Evolutionary conservation across 2,329 filamentous ascomycete species (phyloP).

Genomic region (Sarocladium kiliense): DNA sequence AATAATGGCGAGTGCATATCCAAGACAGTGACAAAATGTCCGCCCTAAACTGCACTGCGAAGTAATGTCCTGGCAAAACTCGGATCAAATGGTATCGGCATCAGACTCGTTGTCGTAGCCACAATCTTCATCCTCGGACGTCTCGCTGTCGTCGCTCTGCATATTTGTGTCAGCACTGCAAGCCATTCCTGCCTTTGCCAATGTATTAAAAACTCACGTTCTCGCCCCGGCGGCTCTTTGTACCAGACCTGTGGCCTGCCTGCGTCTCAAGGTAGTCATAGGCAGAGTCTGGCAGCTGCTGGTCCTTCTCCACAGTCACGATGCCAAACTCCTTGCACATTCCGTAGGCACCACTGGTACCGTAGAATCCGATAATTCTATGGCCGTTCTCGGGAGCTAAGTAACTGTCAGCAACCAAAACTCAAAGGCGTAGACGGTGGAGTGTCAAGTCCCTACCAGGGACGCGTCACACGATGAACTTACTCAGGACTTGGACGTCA

Average conservation of each 20-base stretch:
- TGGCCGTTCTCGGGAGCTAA: conserved; percentile 28
- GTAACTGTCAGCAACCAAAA: conserved; percentile 11
- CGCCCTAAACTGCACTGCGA: too few relatives aligned
- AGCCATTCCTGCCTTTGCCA: background rate
- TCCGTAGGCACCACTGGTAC: conserved; percentile 24
- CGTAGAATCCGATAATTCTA: conserved; percentile 41
- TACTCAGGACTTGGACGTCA: conserved; percentile 11
- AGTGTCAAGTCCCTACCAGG: background rate
- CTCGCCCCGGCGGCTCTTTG: background rate
- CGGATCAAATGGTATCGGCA: background rate
- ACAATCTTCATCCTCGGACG: conserved; percentile 11
- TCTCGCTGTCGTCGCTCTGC: conserved; percentile 1
- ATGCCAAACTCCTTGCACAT: conserved; percentile 39
- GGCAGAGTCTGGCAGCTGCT: conserved; percentile 32
- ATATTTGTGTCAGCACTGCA: background rate
- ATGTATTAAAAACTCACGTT: background rate
- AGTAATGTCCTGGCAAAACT: too few relatives aligned
- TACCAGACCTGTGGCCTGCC: conserved; percentile 15
- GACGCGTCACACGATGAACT: conserved; percentile 9
- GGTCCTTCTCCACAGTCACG: conserved; percentile 34
- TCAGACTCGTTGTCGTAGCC: conserved; percentile 11
- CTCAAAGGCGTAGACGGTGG: background rate
- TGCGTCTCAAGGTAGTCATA: conserved; percentile 37
- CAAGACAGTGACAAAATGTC: too few relatives aligned
- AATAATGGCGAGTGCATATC: too few relatives aligned